phyloP scores from a whole-genome alignment of 2,329 filamentous ascomycete genomes.

The Ophiostoma piceae region DNA sequence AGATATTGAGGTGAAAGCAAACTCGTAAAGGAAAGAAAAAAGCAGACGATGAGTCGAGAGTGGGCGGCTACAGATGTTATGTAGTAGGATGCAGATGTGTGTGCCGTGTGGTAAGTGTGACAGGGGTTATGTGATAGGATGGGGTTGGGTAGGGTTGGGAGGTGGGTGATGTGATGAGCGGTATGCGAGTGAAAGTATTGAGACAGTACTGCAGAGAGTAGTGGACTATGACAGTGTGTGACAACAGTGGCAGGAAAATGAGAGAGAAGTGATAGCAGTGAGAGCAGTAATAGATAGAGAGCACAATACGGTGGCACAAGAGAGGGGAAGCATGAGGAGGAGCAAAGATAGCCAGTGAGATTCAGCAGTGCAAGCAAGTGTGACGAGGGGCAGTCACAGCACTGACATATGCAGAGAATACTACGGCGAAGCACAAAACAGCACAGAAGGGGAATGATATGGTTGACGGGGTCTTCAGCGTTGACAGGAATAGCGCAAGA shows the following conservation, averaged over 20 bases:
- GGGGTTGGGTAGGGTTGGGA: conserved; percentile 2
- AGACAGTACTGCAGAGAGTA: background rate
- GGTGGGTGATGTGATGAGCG: conserved; percentile 13
- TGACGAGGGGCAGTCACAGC: conserved; percentile 4
- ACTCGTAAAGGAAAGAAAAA: conserved; percentile 28
- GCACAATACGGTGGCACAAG: background rate
- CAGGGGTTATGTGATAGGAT: conserved; percentile 14
- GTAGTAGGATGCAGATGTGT: conserved; percentile 35
- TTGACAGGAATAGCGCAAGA: background rate
- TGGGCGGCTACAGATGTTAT: conserved; percentile 48
- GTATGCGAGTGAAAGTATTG: background rate
- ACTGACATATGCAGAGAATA: background rate
- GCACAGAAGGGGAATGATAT: background rate
- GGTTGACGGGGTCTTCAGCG: background rate
- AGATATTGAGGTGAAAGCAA: conserved; percentile 24
- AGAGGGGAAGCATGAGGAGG: background rate
- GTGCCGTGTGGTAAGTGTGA: background rate
- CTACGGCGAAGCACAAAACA: background rate
- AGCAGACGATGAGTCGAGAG: conserved; percentile 33
- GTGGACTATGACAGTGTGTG: background rate
- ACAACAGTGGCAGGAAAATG: background rate
- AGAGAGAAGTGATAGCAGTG: background rate
- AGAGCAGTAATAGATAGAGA: background rate
- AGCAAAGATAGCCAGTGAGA: background rate
- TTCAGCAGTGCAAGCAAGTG: background rate